These are phyloP conservation scores for Ustilago tritici DNA, from an alignment of 1,284 basidiomycete genomes.

Conservation along the genomic window DNA sequence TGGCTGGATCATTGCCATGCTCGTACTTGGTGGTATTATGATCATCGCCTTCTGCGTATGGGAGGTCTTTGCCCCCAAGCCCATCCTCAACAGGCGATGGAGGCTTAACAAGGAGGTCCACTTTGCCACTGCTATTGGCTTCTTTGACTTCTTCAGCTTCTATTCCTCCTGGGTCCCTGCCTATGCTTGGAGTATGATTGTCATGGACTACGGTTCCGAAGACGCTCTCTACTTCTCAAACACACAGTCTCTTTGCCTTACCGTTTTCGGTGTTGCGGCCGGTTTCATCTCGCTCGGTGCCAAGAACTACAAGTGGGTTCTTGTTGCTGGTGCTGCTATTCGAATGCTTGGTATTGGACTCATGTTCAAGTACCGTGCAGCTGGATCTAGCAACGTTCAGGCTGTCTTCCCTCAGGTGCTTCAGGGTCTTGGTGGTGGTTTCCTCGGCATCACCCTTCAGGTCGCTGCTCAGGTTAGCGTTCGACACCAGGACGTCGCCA, in stretches of 20 bases:
- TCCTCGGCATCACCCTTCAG: constrained; percentile 64
- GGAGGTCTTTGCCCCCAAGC: constrained; percentile 60
- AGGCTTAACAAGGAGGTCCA: constrained; percentile 66
- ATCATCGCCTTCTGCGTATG: constrained; percentile 55
- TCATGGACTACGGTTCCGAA: constrained; percentile 36
- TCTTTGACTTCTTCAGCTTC: constrained; percentile 68
- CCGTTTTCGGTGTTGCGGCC: constrained; percentile 65
- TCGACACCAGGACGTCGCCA: constrained; percentile 67
- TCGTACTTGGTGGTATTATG: constrained; percentile 60
- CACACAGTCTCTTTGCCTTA: constrained; percentile 60
- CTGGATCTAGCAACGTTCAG: constrained; percentile 57
- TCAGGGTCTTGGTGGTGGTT: constrained; percentile 67
- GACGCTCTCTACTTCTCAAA: constrained; percentile 64
- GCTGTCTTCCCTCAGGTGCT: constrained; percentile 66
- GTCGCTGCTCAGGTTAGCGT: constrained; percentile 67
- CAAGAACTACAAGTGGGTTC: constrained; percentile 65
- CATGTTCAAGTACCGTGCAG: constrained; percentile 65
- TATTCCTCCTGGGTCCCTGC: constrained; percentile 60
- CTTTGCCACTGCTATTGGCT: constrained; percentile 61
- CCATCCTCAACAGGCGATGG: constrained; percentile 62
- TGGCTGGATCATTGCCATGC: constrained; percentile 65
- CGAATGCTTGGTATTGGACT: constrained; percentile 66
- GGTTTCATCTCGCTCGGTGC: constrained; percentile 60
- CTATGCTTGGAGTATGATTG: constrained; percentile 52
- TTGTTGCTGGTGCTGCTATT: constrained; percentile 57